phyloP scores from a whole-genome alignment of 2,329 filamentous ascomycete genomes.

The Verticillium albo-atrum region DNA sequence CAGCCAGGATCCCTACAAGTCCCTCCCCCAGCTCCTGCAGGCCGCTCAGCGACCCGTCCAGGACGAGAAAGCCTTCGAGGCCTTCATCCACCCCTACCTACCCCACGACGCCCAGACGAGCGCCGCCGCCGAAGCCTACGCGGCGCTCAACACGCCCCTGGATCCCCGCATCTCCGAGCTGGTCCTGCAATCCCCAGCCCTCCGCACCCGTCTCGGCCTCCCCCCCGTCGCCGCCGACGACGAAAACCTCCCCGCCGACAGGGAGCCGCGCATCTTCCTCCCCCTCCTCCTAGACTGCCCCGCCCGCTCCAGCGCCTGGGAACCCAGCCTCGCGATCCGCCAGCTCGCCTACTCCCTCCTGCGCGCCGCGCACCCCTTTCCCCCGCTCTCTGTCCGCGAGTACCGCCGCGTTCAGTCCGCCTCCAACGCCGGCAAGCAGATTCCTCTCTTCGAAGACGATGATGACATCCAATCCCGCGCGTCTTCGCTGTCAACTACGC shows the following conservation, averaged over 20 bases:
- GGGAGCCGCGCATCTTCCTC: constrained; percentile 51
- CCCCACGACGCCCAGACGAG: neutral
- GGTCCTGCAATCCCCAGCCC: constrained; percentile 20
- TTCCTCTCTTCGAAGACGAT: constrained; percentile 3
- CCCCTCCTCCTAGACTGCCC: constrained; percentile 58
- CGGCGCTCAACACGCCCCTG: constrained; percentile 10
- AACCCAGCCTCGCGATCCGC: constrained; percentile 43
- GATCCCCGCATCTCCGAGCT: constrained; percentile 36
- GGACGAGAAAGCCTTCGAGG: constrained; percentile 15
- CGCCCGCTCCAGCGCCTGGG: constrained; percentile 52
- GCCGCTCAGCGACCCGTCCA: constrained; percentile 4
- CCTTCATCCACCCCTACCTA: constrained; percentile 27
- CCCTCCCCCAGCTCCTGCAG: constrained; percentile 12
- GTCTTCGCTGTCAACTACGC: constrained; percentile 10
- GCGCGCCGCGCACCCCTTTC: constrained; percentile 11
- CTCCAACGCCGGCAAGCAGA: constrained; percentile 8
- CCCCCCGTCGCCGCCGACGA: too few species aligned
- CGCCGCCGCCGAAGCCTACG: neutral
- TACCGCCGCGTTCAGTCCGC: constrained; percentile 26
- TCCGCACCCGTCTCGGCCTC: neutral
- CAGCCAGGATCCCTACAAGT: constrained; percentile 20
- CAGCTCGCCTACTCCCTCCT: constrained; percentile 51
- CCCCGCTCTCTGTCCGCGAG: constrained; percentile 22
- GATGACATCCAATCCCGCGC: constrained; percentile 5
- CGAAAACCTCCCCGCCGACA: constrained; percentile 13